Evolutionary conservation across 1,284 basidiomycete genomes (phyloP).

Genomic region (Cryptococcus jaspeensis): DNA sequence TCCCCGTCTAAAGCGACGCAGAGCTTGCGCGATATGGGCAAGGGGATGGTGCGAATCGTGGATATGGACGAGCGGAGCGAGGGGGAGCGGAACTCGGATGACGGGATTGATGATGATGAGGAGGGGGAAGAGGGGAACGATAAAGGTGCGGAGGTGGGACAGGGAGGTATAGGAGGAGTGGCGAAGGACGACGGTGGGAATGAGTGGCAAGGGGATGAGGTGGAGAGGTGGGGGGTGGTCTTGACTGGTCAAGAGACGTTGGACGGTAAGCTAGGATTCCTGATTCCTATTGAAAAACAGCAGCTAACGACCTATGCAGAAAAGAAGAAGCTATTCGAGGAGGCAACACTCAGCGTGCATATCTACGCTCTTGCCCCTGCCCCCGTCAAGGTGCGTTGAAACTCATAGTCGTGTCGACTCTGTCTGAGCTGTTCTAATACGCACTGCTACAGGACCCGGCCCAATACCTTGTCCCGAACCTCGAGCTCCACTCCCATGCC

Average conservation of each 20-base stretch:
- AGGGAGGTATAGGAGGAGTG: slow-evolving; percentile 5
- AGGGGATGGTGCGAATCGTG: slow-evolving; percentile 32
- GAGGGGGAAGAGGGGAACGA: slow-evolving; percentile 18
- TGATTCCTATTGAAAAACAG: too few species aligned
- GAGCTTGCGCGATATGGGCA: slow-evolving; percentile 25
- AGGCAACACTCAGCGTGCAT: slow-evolving; percentile 30
- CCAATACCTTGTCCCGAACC: slow-evolving; percentile 29
- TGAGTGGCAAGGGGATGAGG: slow-evolving; percentile 18
- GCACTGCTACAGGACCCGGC: slow-evolving; percentile 34
- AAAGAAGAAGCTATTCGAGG: slow-evolving; percentile 39
- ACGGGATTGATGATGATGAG: slow-evolving; percentile 15
- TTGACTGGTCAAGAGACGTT: slow-evolving; percentile 30
- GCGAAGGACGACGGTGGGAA: slow-evolving; percentile 10
- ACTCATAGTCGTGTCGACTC: not conserved
- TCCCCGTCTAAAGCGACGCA: slow-evolving; percentile 19
- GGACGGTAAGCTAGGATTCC: slow-evolving; percentile 32
- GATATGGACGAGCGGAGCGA: slow-evolving; percentile 47
- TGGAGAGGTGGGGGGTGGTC: slow-evolving; percentile 41
- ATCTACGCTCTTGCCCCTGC: slow-evolving; percentile 40
- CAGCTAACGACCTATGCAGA: slow-evolving; percentile 19
- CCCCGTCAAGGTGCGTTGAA: slow-evolving; percentile 26
- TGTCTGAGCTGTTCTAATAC: not conserved
- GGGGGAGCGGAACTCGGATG: slow-evolving; percentile 42
- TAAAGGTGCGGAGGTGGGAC: slow-evolving; percentile 14
- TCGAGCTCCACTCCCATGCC: slow-evolving; percentile 23